These are phyloP conservation scores for Clonostachys byssicola DNA, from an alignment of 2,329 filamentous ascomycete genomes.

Conservation along the genomic window DNA sequence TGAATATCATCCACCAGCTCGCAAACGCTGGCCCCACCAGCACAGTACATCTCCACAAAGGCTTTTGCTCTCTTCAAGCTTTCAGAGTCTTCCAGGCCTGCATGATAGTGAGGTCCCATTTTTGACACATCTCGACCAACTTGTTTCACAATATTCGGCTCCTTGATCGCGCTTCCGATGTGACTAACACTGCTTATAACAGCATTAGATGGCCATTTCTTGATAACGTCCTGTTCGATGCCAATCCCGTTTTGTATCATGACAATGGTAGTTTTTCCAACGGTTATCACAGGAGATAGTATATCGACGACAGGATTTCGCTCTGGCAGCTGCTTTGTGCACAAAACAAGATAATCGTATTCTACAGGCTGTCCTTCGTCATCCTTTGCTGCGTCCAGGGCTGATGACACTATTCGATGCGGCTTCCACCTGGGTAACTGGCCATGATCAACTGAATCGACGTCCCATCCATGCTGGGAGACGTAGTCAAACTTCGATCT, in stretches of 20 bases:
- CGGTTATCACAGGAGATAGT: background rate
- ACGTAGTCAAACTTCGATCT: constrained; percentile 52
- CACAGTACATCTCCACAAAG: constrained; percentile 5
- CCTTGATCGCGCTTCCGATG: background rate
- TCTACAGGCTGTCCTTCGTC: background rate
- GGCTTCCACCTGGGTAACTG: constrained; percentile 2
- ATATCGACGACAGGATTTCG: background rate
- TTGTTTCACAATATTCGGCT: background rate
- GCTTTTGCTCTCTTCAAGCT: constrained; percentile 1
- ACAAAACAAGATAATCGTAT: constrained; percentile 1
- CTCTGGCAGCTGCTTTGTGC: constrained; percentile 1
- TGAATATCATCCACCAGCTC: constrained; percentile 5
- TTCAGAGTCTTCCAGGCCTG: constrained; percentile 2
- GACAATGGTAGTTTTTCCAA: background rate
- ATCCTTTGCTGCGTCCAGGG: background rate
- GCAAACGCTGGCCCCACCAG: constrained; percentile 4
- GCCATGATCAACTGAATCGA: constrained; percentile 42
- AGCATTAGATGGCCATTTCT: background rate
- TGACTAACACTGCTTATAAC: background rate
- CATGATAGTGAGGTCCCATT: constrained; percentile 3
- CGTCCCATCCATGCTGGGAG: constrained; percentile 40
- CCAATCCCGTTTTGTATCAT: constrained; percentile 1
- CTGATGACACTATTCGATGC: constrained; percentile 1
- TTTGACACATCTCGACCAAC: constrained; percentile 1
- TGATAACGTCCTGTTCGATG: background rate